phyloP scores from a whole-genome alignment of 495 filamentous ascomycete genomes.

The Endocarpon pusillum region DNA sequence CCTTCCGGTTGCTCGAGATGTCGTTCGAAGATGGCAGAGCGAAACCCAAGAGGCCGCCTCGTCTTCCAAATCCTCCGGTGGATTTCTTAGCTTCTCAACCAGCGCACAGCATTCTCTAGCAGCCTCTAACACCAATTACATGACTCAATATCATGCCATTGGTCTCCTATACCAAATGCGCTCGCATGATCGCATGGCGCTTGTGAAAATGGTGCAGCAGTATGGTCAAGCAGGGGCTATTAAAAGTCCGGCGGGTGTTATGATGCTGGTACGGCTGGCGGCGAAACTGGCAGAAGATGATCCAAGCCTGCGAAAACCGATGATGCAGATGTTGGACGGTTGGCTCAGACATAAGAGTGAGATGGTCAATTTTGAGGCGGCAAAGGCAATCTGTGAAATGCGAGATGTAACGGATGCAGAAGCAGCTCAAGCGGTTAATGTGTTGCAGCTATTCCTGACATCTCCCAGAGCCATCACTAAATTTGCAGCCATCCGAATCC shows the following conservation, averaged over 20 bases:
- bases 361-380: slow-evolving; percentile 99
- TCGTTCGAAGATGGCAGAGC: slow-evolving; percentile 95
- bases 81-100: slow-evolving; percentile 79
- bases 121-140: slow-evolving; percentile 67
- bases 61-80: slow-evolving; percentile 67
- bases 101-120: slow-evolving; percentile 43
- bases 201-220: slow-evolving; percentile 99
- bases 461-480: slow-evolving; percentile 95
- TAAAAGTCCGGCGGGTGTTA: slow-evolving; percentile 82
- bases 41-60: slow-evolving; percentile 96
- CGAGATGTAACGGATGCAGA: slow-evolving; percentile 84
- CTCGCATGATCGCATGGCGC: slow-evolving; percentile 87
- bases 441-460: slow-evolving; percentile 89
- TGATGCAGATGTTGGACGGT: slow-evolving; percentile 88
- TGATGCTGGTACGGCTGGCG: slow-evolving; percentile 83
- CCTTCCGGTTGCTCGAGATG: slow-evolving; percentile 84
- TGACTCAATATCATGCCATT: slow-evolving; percentile 98
- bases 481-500: slow-evolving; percentile 91
- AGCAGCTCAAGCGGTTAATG: slow-evolving; percentile 80
- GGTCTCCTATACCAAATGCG: slow-evolving; percentile 97
- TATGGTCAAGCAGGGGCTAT: slow-evolving; percentile 80
- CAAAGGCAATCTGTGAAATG: slow-evolving; percentile 92
- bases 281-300: slow-evolving; percentile 94
- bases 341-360: slow-evolving; percentile 98
- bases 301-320: slow-evolving; percentile 67